Conservation (phyloP, 1,284 basidiomycete species). For the Trichosporon sp. region DNA sequence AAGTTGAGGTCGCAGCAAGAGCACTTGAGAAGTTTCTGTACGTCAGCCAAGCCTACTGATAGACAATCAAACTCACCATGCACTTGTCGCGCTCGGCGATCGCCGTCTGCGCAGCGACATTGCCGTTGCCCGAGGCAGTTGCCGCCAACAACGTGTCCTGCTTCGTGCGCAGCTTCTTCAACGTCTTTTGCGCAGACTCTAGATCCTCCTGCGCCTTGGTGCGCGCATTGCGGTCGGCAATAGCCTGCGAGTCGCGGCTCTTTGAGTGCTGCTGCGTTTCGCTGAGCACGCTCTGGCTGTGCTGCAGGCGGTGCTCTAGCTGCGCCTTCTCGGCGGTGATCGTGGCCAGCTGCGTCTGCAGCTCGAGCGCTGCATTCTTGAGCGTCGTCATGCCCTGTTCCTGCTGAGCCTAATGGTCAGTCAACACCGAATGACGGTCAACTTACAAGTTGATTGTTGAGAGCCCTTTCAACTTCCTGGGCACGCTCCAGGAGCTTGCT, state of each 20-base stretch:
- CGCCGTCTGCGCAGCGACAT: constrained; percentile 60
- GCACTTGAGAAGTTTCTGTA: constrained; percentile 82
- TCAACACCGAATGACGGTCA: not conserved
- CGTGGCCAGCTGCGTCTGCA: constrained; percentile 58
- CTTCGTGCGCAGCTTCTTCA: constrained; percentile 52
- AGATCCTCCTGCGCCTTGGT: constrained; percentile 55
- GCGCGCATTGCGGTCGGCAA: constrained; percentile 46
- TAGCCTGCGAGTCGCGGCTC: constrained; percentile 53
- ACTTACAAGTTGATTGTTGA: constrained; percentile 65
- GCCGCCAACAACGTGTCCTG: constrained; percentile 48
- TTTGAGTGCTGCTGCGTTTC: constrained; percentile 52
- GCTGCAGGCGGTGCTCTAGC: constrained; percentile 44
- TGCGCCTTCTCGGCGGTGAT: constrained; percentile 50
- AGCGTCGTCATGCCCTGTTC: constrained; percentile 60
- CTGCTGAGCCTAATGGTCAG: constrained; percentile 59
- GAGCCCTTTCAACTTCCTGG: constrained; percentile 67
- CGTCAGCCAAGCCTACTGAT: constrained; percentile 1
- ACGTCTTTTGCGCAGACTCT: constrained; percentile 40
- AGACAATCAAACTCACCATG: constrained; percentile 61
- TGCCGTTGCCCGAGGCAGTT: constrained; percentile 34
- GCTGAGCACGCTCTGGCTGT: constrained; percentile 56
- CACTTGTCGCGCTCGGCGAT: constrained; percentile 65
- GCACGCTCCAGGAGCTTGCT: constrained; percentile 72
- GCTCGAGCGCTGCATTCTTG: constrained; percentile 58
- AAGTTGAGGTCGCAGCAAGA: constrained; percentile 85